These are phyloP conservation scores for Acacia melanoxylon DNA, from an alignment of 306 rosid genomes.

Conservation along the genomic window DNA sequence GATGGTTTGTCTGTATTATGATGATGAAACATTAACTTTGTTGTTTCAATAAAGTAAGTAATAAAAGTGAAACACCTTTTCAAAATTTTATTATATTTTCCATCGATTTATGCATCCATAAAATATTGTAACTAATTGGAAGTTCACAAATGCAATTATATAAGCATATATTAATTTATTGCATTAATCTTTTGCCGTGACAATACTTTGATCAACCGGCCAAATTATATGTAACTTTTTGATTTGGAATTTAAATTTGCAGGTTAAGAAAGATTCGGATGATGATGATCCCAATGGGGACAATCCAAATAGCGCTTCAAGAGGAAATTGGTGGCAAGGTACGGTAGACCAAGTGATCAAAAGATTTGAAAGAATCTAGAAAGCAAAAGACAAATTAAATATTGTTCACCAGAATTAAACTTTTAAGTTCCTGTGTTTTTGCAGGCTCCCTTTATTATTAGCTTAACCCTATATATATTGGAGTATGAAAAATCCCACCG, in stretches of 20 bases:
- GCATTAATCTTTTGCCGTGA: not conserved
- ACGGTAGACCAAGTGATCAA: not conserved
- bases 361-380: not conserved
- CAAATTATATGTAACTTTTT: not conserved
- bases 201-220: not conserved
- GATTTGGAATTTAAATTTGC: conserved; percentile 14
- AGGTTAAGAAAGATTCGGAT: conserved; percentile 63
- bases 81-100: too few relatives aligned
- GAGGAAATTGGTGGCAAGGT: conserved; percentile 99
- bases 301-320: conserved; percentile 57
- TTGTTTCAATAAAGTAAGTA: too few relatives aligned
- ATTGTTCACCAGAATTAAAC: conserved; percentile 9
- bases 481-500: conserved; percentile 8
- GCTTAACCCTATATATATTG: not conserved
- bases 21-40: too few relatives aligned
- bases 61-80: too few relatives aligned
- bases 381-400: not conserved
- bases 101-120: too few relatives aligned
- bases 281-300: conserved; percentile 53
- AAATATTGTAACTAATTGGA: not conserved
- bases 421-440: conserved; percentile 10
- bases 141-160: not conserved
- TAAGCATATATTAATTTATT: not conserved
- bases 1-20: too few relatives aligned
- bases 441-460: conserved; percentile 85